phyloP scores from a whole-genome alignment of 1,284 basidiomycete species.

The Ustilago shanxiensis region DNA sequence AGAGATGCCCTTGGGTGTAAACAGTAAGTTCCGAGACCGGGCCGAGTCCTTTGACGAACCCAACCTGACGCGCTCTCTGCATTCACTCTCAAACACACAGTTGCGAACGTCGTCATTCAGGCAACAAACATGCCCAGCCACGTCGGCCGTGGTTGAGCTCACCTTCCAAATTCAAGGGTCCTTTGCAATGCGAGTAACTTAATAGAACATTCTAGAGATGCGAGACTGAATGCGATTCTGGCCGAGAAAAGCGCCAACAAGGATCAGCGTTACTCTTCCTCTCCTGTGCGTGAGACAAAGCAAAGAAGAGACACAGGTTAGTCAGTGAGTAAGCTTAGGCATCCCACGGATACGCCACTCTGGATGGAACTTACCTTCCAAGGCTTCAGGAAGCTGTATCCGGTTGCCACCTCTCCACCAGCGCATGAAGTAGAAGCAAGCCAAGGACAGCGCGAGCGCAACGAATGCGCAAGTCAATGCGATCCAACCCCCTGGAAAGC shows the following conservation, averaged over 20 bases:
- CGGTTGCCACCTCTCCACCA: slow-evolving; percentile 46
- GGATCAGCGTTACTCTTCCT: background rate
- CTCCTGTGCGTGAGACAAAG: slow-evolving; percentile 1
- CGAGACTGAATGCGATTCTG: background rate
- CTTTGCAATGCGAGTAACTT: slow-evolving; percentile 12
- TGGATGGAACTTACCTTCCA: slow-evolving; percentile 35
- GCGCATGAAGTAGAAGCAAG: slow-evolving; percentile 15
- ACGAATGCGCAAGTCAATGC: slow-evolving; percentile 11
- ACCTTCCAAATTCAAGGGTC: background rate
- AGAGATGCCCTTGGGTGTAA: slow-evolving; percentile 57
- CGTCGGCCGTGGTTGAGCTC: slow-evolving; percentile 51
- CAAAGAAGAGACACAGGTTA: background rate
- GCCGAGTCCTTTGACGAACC: background rate
- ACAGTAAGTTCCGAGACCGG: slow-evolving; percentile 33
- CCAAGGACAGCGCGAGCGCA: background rate
- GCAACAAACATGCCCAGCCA: slow-evolving; percentile 59
- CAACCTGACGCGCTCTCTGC: slow-evolving; percentile 6
- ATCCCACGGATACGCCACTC: background rate
- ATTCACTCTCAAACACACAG: slow-evolving; percentile 22
- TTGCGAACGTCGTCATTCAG: slow-evolving; percentile 49
- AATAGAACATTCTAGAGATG: background rate
- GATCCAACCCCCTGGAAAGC: slow-evolving; percentile 45
- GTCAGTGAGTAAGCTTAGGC: background rate
- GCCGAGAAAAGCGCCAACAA: background rate
- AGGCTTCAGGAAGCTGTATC: slow-evolving; percentile 43